Evolutionary conservation across 2,329 filamentous ascomycete species (phyloP), one percentile per base, ranked within the genome.

Genomic region (Neofusicoccum kwambonambiense): DNA sequence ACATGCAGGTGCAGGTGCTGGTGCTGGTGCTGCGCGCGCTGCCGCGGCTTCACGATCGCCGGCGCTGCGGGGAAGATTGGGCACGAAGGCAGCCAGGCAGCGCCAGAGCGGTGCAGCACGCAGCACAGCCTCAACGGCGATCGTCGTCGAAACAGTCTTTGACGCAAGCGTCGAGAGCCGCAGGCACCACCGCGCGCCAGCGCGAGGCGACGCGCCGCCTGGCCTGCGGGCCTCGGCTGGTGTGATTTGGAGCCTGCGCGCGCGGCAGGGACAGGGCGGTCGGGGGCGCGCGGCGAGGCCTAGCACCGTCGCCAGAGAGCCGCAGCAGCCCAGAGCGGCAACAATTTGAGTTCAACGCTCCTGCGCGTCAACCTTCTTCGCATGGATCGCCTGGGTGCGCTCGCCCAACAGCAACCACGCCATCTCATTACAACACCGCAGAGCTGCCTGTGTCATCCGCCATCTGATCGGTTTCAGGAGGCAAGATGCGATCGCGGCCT

Each of bases 391-490:
- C 54, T 44, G 17, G 52, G 17, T 31, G 52, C n/a, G 52, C 52
- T 44, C 52, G 52, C 52, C 52, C 37, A 42, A 42, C 52, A 42
- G 17, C 51, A 37, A 41, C 51, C 51, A 56, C 51, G 51, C 51
- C 52, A 57, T 57, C 39, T 58, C 54, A 58, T 44, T 56, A 56
- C 52, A 56, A 35, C 50, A 54, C 50, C 50, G 50, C n/a, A 54
- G 37, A 27, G 31, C 22, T 31, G 31, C 35, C 37, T 39, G 52
- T 31, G 27, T 41, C 54, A 58, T 44, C 39, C 54, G 39, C 54
- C 27, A 58, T 58, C 54, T 58, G 27, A 58, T 58, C 54, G 54
- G 54, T 58, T 58, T 58, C 54, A 58, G 54, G 54, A 58, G 54
- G 39, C 35, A 35, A 57, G 52, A 58, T 58, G 54, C 54, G 54